Evolutionary conservation across 78 protist genomes (phyloP), one percentile per base, ranked within the genome.

Genomic region (Dictyostelium brefeldianum): DNA sequence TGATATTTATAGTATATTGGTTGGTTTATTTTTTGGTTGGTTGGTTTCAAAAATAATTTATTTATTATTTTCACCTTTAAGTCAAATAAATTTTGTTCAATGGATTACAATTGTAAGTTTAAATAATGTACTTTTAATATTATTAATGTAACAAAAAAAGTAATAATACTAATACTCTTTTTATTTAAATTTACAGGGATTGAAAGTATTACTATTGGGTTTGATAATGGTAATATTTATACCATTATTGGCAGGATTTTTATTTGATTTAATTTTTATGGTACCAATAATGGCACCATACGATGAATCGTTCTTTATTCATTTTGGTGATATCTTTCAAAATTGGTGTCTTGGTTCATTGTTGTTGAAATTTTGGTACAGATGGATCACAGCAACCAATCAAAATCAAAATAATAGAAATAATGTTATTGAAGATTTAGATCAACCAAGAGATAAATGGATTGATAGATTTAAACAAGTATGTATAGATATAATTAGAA

Each of bases 381-480:
- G 56, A 51, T 59, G 83, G 80, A 46, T 82, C 22, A 62, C 83
- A 25, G 74, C 85, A 43, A 41, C 80, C 0, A 73, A 48, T 25
- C 53, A 67, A 31, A 41, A 75, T 22, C 65, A 70, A 31, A 77
- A 77, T 87, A 74, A 36, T 47, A 75, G 84, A 64, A 80, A 77
- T 50, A 87, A 77, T 50, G 51, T 27, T 2, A n/a, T 46, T 2
- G 93, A 74, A 12, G 93, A 87, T 77, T 80, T 48, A 36, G 83
- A 87, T 6, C 17, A 48, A 57, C 83, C 70, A 48, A 65, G 93
- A 47, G 93, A 87, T 50, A 87, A 36, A 77, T 87, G 93, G 93
- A 36, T 50, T 5, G 85, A 87, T 47, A 56, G 93, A 74, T 87
- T 87, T 51, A 74, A 74, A 20, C 54, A 22, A 47, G 50, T 85